Evolutionary conservation across 257 asterid genomes (phyloP), one percentile per base, ranked within the genome.

Genomic region (Ilex aquifolium): DNA sequence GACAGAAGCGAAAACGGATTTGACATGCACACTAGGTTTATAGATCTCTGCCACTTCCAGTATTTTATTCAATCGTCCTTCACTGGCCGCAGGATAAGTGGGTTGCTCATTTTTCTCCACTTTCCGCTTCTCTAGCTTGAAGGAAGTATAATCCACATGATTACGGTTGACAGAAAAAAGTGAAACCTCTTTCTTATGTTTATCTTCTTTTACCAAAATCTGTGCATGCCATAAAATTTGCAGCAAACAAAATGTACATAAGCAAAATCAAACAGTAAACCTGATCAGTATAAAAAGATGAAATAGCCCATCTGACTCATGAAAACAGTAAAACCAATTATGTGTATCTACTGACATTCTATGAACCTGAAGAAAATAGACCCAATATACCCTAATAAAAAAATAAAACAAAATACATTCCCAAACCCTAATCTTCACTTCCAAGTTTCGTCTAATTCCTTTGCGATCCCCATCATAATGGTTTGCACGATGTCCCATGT

Each of bases 191-290:
- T 92, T 89, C 63, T 87, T 92, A 73, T 92, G 85, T 65, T 89
- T 92, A 71, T 92, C 97, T 76, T 92, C 97, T 79, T 92, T 92
- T 60, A 80, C 90, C 2, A 88, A 75, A 75, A 92, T 85, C 99
- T 92, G 86, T 44, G 13, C 63, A 76, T 58, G 76, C 72, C 73
- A 66, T 65, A 74, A 63, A 65, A 66, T 63, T 61, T 46, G 65
- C 32, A 55, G 36, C 42, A 54, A 31, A 32, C 55, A 67, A 50
- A 36, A 32, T 54, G 57, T 55, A 50, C 58, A 55, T 65, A 42
- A 60, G 16, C 9, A 50, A 46, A 31, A 48, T 14, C 40, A 49
- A 29, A 60, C 40, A 52, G 16, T 30, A 53, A 57, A 36, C 44
- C 30, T 10, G 39, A 29, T 36, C 42, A 36, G 42, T 0, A 36